These are phyloP conservation scores for Colletotrichum liriopes DNA, from an alignment of 2,329 filamentous ascomycete genomes.

Conservation along the genomic window DNA sequence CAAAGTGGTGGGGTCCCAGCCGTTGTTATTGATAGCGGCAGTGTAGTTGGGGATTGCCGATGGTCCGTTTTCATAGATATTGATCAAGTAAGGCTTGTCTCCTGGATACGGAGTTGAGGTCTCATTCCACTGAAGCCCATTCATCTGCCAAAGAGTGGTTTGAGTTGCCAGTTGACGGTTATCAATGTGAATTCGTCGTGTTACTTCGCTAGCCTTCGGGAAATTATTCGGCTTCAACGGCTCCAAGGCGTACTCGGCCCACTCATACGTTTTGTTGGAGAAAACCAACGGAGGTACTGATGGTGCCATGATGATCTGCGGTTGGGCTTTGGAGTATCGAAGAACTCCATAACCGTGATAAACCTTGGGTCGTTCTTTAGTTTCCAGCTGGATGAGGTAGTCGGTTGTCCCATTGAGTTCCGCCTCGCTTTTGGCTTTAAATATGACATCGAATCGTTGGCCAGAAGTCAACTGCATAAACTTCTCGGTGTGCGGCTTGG, in stretches of 20 bases:
- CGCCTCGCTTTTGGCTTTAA: constrained; percentile 65
- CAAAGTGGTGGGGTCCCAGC: constrained; percentile 67
- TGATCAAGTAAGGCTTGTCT: constrained; percentile 63
- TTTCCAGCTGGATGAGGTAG: constrained; percentile 66
- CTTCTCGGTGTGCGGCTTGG: constrained; percentile 60
- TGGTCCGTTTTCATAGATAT: constrained; percentile 64
- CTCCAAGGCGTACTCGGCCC: constrained; percentile 64
- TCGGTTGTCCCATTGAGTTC: constrained; percentile 57
- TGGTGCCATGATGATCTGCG: constrained; percentile 35
- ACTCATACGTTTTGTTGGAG: constrained; percentile 54
- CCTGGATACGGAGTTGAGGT: constrained; percentile 30
- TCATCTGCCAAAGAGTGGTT: constrained; percentile 48
- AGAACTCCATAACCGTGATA: constrained; percentile 66
- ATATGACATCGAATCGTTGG: constrained; percentile 73
- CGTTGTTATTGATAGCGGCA: constrained; percentile 63
- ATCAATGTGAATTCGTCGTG: constrained; percentile 64
- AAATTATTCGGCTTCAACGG: constrained; percentile 51
- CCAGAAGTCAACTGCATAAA: constrained; percentile 71
- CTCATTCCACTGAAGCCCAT: constrained; percentile 63
- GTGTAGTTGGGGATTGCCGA: constrained; percentile 66
- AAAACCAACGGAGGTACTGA: constrained; percentile 49
- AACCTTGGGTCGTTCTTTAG: constrained; percentile 62
- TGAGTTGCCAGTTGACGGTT: constrained; percentile 20
- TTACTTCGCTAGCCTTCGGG: constrained; percentile 63
- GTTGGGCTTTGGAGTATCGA: constrained; percentile 52